Percentiles rank a stretch among this genome's conserved stretches.
phyloP scores from a whole-genome alignment of 2,329 filamentous ascomycete genomes.

The Ceratocystis cubensis region DNA sequence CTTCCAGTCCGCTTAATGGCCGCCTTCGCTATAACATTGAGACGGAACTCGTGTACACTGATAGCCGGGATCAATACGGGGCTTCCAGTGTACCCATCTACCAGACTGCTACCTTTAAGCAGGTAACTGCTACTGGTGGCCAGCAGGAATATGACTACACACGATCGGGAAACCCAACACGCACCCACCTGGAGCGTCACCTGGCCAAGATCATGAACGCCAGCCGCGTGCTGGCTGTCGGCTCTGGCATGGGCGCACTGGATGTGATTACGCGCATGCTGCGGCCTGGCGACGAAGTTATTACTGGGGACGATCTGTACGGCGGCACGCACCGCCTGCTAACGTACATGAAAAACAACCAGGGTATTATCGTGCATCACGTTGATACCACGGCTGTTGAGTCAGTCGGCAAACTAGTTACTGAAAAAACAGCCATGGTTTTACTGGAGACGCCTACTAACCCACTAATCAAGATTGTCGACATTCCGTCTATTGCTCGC shows the following conservation, averaged over 20 bases:
- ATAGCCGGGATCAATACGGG: conserved; percentile 93
- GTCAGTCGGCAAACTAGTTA: conserved; percentile 55
- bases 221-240: conserved; percentile 77
- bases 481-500: conserved; percentile 68
- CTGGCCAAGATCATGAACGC: conserved; percentile 99
- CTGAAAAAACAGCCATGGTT: conserved; percentile 81
- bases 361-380: conserved; percentile 87
- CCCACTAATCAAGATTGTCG: conserved; percentile 94
- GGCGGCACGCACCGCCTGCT: conserved; percentile 88
- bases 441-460: conserved; percentile 94
- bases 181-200: conserved; percentile 90
- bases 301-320: conserved; percentile 94
- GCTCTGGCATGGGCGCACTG: conserved; percentile 92
- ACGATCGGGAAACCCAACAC: conserved; percentile 89
- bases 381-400: conserved; percentile 81
- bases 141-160: conserved; percentile 94
- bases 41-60: conserved; percentile 92
- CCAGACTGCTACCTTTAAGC: conserved; percentile 97
- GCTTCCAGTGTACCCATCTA: conserved; percentile 95
- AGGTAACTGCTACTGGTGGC: conserved; percentile 64
- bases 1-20: conserved; percentile 76
- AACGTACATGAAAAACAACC: conserved; percentile 79
- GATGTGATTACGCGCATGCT: conserved; percentile 91
- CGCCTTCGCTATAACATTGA: conserved; percentile 78
- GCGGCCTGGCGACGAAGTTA: conserved; percentile 86